Percentiles rank a stretch among this genome's conserved stretches.
phyloP scores from a whole-genome alignment of 2,329 filamentous ascomycete genomes.

The Penicillium italicum region DNA sequence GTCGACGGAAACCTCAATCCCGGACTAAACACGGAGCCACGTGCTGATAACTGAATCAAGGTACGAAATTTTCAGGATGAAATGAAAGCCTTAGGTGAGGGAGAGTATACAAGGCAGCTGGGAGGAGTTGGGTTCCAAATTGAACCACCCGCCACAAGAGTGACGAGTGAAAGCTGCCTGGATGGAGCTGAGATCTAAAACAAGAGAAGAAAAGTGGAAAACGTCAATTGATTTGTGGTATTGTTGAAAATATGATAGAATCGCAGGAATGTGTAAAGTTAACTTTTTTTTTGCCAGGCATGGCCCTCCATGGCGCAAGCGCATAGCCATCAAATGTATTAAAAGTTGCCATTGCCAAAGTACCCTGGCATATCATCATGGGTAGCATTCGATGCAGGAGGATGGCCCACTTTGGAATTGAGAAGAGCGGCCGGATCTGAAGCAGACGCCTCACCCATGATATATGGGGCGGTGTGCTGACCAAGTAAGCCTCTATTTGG shows the following conservation, averaged over 20 bases:
- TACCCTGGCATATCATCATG: slow-evolving; percentile 17
- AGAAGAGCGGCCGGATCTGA: slow-evolving; percentile 13
- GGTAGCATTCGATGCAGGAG: slow-evolving; percentile 16
- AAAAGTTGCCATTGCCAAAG: slow-evolving; percentile 12
- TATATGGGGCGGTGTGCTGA: slow-evolving; percentile 8
- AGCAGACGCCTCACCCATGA: slow-evolving; percentile 7
- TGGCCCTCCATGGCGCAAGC: background rate
- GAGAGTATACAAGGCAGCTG: slow-evolving; percentile 6
- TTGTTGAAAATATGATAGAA: background rate
- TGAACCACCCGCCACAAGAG: slow-evolving; percentile 16
- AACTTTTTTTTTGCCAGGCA: slow-evolving; percentile 16
- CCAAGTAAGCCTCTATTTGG: slow-evolving; percentile 10
- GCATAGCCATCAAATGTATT: slow-evolving; percentile 4
- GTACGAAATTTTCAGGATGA: slow-evolving; percentile 5
- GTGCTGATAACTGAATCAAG: slow-evolving; percentile 11
- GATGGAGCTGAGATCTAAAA: background rate
- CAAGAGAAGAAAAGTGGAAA: background rate
- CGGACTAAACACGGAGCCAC: slow-evolving; percentile 7
- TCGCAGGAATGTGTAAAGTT: background rate
- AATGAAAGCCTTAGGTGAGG: slow-evolving; percentile 2
- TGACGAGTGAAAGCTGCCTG: slow-evolving; percentile 1
- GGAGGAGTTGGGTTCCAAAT: slow-evolving; percentile 16
- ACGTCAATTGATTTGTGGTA: background rate
- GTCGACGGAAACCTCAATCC: slow-evolving; percentile 2
- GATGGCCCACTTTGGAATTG: slow-evolving; percentile 20